These are phyloP conservation scores for Mortierella antarctica DNA, from an alignment of 192 early-diverging fungal genomes.

Conservation along the genomic window DNA sequence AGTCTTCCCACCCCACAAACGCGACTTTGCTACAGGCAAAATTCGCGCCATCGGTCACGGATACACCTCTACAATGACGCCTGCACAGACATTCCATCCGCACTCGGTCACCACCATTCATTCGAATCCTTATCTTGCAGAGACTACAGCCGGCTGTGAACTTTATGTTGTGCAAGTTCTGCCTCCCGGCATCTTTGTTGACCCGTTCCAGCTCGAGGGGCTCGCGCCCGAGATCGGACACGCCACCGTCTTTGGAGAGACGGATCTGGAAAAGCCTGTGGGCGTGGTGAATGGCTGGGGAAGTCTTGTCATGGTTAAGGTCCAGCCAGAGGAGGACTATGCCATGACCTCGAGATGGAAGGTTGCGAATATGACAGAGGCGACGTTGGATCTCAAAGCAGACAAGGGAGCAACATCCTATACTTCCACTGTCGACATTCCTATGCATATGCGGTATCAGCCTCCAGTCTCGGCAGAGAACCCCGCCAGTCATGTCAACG, in stretches of 20 bases:
- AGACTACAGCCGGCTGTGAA: conserved; percentile 29
- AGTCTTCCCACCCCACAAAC: conserved; percentile 47
- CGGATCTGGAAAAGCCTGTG: conserved; percentile 50
- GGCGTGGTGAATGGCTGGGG: conserved; percentile 48
- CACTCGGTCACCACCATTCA: conserved; percentile 47
- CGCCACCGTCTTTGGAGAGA: conserved; percentile 40
- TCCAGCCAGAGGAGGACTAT: conserved; percentile 35
- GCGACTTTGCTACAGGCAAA: conserved; percentile 19
- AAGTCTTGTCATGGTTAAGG: conserved; percentile 46
- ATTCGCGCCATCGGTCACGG: conserved; percentile 28
- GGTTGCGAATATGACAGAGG: background rate
- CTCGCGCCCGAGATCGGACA: conserved; percentile 48
- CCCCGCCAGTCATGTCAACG: conserved; percentile 25
- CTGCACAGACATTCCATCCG: conserved; percentile 42
- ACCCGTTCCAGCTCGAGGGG: conserved; percentile 46
- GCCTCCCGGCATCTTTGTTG: conserved; percentile 45
- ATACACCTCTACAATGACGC: conserved; percentile 35
- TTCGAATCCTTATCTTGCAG: conserved; percentile 34
- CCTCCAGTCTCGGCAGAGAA: conserved; percentile 24
- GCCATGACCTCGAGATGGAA: conserved; percentile 38
- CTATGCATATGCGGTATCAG: conserved; percentile 52
- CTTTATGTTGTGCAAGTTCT: conserved; percentile 37
- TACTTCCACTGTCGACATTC: conserved; percentile 31
- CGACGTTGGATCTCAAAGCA: background rate
- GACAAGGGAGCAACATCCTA: background rate